Evolutionary conservation across 2,329 filamentous ascomycete genomes (phyloP).

Genomic region (Aureobasidium lini): DNA sequence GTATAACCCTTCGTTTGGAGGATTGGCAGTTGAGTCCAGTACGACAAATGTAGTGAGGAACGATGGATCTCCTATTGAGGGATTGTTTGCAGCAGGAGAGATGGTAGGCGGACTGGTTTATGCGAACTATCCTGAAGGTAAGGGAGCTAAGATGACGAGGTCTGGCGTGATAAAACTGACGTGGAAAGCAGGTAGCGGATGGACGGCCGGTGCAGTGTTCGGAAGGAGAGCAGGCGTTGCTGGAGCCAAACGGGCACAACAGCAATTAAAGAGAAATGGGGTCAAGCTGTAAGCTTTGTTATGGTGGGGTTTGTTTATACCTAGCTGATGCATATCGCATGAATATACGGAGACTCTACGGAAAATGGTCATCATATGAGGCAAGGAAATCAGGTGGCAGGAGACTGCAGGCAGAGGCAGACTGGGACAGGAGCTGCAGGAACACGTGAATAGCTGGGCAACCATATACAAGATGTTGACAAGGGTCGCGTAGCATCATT

Average conservation of each 20-base stretch:
- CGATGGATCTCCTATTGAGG: conserved; percentile 40
- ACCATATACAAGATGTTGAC: not conserved
- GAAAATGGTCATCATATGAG: not conserved
- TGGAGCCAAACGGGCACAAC: conserved; percentile 19
- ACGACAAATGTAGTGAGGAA: conserved; percentile 47
- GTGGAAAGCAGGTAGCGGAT: conserved; percentile 38
- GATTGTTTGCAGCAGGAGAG: conserved; percentile 56
- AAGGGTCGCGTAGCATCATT: not conserved
- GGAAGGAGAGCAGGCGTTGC: conserved; percentile 36
- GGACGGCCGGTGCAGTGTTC: conserved; percentile 54
- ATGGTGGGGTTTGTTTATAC: not conserved
- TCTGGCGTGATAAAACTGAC: not conserved
- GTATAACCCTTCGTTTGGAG: conserved; percentile 62
- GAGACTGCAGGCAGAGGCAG: not conserved
- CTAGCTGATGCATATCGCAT: not conserved
- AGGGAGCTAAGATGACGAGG: not conserved
- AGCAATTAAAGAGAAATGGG: conserved; percentile 7
- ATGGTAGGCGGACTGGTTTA: conserved; percentile 61
- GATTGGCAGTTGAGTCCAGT: conserved; percentile 48
- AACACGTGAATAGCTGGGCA: not conserved
- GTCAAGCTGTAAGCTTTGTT: conserved; percentile 7
- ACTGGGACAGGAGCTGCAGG: conserved; percentile 2
- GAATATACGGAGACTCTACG: too few species aligned
- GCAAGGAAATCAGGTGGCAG: not conserved
- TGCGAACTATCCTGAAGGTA: conserved; percentile 53